These are phyloP conservation scores for Myxozyma vanderwaltii DNA, from an alignment of 805 yeast genomes.

Conservation along the genomic window DNA sequence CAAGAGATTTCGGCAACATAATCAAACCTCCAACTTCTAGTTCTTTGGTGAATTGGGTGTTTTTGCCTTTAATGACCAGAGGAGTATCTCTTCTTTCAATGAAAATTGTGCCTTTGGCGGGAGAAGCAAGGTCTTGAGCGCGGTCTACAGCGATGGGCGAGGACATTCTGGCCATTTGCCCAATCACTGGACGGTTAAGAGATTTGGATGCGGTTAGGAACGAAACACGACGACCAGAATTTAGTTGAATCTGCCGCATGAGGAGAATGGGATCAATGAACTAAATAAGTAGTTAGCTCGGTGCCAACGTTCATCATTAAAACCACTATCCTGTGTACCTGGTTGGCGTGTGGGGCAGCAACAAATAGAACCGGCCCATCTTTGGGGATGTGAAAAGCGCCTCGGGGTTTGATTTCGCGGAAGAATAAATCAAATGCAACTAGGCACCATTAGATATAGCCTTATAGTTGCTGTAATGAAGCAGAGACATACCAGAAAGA, in stretches of 20 bases:
- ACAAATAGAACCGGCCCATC: slow-evolving; percentile 88
- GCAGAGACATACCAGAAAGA: slow-evolving; percentile 4
- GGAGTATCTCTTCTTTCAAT: slow-evolving; percentile 58
- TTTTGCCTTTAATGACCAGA: slow-evolving; percentile 59
- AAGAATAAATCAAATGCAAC: slow-evolving; percentile 69
- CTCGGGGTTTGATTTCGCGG: slow-evolving; percentile 85
- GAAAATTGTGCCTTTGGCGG: slow-evolving; percentile 65
- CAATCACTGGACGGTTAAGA: slow-evolving; percentile 64
- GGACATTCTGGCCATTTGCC: slow-evolving; percentile 72
- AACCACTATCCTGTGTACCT: no score
- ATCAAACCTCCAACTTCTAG: slow-evolving; percentile 67
- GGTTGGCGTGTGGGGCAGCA: slow-evolving; percentile 97
- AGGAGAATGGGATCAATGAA: slow-evolving; percentile 83
- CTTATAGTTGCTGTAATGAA: not conserved
- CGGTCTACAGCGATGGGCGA: slow-evolving; percentile 88
- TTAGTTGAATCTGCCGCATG: slow-evolving; percentile 73
- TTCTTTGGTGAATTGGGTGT: slow-evolving; percentile 66
- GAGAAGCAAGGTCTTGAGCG: slow-evolving; percentile 79
- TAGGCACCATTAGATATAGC: not conserved
- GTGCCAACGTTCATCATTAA: not conserved
- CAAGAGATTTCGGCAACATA: slow-evolving; percentile 76
- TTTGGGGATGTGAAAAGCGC: slow-evolving; percentile 71
- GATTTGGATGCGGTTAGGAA: slow-evolving; percentile 86
- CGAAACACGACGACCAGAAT: slow-evolving; percentile 67
- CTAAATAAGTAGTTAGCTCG: slow-evolving; percentile 14